Percentiles rank a stretch among this genome's conserved stretches.
phyloP scores from a whole-genome alignment of 2,329 filamentous ascomycete genomes.

The Escovopsis sp. region DNA sequence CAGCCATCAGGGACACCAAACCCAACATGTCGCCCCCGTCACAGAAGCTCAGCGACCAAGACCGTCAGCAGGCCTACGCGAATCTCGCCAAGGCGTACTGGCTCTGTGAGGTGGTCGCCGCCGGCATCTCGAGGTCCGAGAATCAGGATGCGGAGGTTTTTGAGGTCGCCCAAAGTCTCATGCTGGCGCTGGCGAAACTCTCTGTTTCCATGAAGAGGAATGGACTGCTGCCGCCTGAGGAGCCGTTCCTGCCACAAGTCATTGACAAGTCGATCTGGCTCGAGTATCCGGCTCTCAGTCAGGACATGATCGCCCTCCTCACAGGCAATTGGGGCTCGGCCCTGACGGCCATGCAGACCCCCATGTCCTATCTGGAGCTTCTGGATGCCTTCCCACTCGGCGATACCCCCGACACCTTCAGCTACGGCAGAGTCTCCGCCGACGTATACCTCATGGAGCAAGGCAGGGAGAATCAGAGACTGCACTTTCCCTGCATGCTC shows the following conservation, averaged over 20 bases:
- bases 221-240: conserved; percentile 56
- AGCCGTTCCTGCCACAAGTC: conserved; percentile 55
- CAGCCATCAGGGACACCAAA: conserved; percentile 49
- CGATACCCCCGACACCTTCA: conserved; percentile 61
- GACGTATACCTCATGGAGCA: conserved; percentile 61
- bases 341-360: conserved; percentile 31
- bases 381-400: conserved; percentile 58
- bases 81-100: conserved; percentile 78
- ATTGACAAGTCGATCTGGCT: conserved; percentile 75
- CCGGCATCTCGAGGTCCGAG: conserved; percentile 30
- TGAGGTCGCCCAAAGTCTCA: conserved; percentile 38
- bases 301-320: conserved; percentile 56
- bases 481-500: conserved; percentile 58
- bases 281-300: conserved; percentile 56
- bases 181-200: conserved; percentile 55
- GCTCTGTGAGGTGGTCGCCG: conserved; percentile 46
- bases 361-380: conserved; percentile 33
- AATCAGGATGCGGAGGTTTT: conserved; percentile 32
- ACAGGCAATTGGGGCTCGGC: conserved; percentile 42
- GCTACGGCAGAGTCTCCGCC: conserved; percentile 63
- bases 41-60: conserved; percentile 36
- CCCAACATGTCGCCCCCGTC: conserved; percentile 25
- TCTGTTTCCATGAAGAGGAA: conserved; percentile 75
- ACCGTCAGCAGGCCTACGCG: conserved; percentile 63
- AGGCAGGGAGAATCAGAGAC: conserved; percentile 50